These are phyloP conservation scores for Dendrobium officinale DNA, from an alignment of 106 monocot species.

Conservation along the genomic window DNA sequence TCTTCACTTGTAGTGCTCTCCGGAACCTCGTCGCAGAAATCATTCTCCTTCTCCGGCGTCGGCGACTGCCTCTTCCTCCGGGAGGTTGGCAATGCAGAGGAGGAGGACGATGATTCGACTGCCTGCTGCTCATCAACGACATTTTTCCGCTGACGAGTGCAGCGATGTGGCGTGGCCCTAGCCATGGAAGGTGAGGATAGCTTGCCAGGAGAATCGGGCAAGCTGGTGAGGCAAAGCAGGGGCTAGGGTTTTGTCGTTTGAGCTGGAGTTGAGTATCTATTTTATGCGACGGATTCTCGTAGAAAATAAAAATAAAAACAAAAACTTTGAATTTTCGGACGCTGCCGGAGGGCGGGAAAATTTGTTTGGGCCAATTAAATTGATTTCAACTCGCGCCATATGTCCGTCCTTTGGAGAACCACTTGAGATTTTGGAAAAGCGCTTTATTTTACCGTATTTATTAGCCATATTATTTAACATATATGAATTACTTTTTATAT, in stretches of 20 bases:
- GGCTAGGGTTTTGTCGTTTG: background rate
- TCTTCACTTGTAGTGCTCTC: background rate
- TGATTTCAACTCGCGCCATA: too few species aligned
- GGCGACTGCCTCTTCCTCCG: background rate
- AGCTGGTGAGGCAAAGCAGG: background rate
- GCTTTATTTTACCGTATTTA: too few species aligned
- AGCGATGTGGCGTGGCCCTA: background rate
- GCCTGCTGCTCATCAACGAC: background rate
- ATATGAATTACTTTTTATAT: too few species aligned
- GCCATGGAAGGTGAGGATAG: background rate
- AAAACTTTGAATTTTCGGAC: background rate
- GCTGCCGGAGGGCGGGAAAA: background rate
- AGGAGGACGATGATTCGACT: background rate
- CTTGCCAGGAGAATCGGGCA: background rate
- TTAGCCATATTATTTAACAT: too few species aligned
- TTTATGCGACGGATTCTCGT: background rate
- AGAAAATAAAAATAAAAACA: background rate
- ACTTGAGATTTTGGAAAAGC: too few species aligned
- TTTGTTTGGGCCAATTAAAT: background rate
- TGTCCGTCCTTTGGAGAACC: too few species aligned
- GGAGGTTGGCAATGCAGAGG: background rate
- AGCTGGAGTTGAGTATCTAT: background rate
- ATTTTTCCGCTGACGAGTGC: background rate
- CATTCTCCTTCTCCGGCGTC: background rate
- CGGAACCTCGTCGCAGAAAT: background rate